These are phyloP conservation scores for Trichoderma arundinaceum DNA, from an alignment of 2,329 filamentous ascomycete species.

Conservation along the genomic window DNA sequence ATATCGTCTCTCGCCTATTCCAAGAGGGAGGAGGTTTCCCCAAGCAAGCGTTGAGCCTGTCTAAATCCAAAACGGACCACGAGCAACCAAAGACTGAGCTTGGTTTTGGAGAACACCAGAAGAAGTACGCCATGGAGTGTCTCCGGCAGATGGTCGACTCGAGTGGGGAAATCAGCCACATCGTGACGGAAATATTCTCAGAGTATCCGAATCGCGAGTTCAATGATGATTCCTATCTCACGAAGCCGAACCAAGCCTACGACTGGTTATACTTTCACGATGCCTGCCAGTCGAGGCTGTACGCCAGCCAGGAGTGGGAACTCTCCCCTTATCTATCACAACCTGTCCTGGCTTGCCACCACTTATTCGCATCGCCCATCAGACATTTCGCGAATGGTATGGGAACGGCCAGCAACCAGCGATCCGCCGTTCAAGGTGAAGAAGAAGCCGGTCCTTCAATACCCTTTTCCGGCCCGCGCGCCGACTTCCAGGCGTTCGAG, in stretches of 20 bases:
- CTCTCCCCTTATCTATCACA: slow-evolving; percentile 85
- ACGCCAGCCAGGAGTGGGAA: slow-evolving; percentile 90
- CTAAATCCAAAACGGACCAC: slow-evolving; percentile 51
- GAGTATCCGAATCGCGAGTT: slow-evolving; percentile 86
- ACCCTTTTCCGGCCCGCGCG: slow-evolving; percentile 81
- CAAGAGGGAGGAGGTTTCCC: slow-evolving; percentile 80
- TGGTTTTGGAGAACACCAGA: slow-evolving; percentile 74
- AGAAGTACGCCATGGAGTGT: slow-evolving; percentile 73
- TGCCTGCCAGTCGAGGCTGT: slow-evolving; percentile 76
- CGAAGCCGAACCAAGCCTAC: slow-evolving; percentile 85
- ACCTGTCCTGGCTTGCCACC: slow-evolving; percentile 86
- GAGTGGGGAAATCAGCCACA: slow-evolving; percentile 77
- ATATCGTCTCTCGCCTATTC: slow-evolving; percentile 80
- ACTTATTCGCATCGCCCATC: slow-evolving; percentile 80
- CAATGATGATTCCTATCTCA: slow-evolving; percentile 90
- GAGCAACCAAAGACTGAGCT: slow-evolving; percentile 65
- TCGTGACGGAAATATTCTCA: slow-evolving; percentile 82
- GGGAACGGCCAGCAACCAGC: slow-evolving; percentile 30
- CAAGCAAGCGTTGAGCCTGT: slow-evolving; percentile 55
- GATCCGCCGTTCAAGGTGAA: slow-evolving; percentile 42
- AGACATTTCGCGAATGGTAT: slow-evolving; percentile 51
- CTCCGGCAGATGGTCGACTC: slow-evolving; percentile 79
- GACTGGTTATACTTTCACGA: slow-evolving; percentile 98
- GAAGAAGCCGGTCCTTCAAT: slow-evolving; percentile 60
- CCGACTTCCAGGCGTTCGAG: slow-evolving; percentile 82